Conservation (phyloP, 2,329 filamentous ascomycete genomes). For the Exophiala sp. region DNA sequence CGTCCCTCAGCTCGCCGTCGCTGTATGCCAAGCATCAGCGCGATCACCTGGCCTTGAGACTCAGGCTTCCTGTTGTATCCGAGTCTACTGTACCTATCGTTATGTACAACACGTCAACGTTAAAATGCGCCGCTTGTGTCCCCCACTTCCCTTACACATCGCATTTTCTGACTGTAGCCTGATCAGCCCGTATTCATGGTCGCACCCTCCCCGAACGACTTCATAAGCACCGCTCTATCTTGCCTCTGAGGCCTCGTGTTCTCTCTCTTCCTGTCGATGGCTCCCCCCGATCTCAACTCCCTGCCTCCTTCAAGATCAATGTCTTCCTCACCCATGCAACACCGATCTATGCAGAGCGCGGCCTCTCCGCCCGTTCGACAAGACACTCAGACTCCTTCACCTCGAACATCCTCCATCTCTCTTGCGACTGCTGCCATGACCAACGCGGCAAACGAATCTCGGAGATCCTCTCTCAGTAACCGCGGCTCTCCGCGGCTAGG, state of each 20-base stretch:
- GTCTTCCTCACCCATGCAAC: conserved; percentile 36
- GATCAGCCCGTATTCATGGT: not conserved
- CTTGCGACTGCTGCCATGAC: conserved; percentile 70
- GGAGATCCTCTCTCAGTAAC: conserved; percentile 36
- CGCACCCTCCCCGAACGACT: not conserved
- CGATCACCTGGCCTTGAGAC: not conserved
- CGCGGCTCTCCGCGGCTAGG: conserved; percentile 33
- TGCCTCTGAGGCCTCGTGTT: not conserved
- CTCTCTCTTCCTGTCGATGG: conserved; percentile 44
- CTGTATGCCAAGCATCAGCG: not conserved
- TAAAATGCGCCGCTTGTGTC: not conserved
- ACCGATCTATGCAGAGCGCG: conserved; percentile 29
- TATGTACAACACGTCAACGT: no score
- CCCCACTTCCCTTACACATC: not conserved
- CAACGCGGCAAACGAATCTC: conserved; percentile 65
- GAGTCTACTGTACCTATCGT: no score
- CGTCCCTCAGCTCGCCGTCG: not conserved
- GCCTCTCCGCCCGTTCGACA: conserved; percentile 31
- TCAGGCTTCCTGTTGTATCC: no score
- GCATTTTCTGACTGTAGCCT: not conserved
- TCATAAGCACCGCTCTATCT: not conserved
- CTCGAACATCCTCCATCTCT: conserved; percentile 59
- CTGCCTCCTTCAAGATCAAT: conserved; percentile 53
- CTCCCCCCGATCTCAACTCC: conserved; percentile 65
- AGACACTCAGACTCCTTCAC: conserved; percentile 38